phyloP scores from a whole-genome alignment of 306 rosid genomes.

The Pyrus pyrifolia region DNA sequence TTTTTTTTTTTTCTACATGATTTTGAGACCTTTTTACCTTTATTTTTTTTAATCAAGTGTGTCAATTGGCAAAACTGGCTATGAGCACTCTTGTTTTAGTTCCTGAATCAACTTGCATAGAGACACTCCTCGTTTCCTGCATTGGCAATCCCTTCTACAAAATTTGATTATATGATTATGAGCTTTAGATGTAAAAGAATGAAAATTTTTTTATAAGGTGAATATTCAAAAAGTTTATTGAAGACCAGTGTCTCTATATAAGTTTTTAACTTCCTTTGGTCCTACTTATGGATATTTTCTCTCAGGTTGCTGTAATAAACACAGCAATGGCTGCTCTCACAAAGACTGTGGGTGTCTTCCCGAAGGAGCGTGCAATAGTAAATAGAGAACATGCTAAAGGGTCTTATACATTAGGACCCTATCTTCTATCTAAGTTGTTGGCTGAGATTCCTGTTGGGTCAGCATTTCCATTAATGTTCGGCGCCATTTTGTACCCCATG shows the following conservation, averaged over 20 bases:
- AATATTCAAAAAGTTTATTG: background rate
- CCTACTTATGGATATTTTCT: slow-evolving; percentile 17
- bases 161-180: background rate
- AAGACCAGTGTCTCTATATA: slow-evolving; percentile 3
- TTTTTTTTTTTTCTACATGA: background rate
- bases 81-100: background rate
- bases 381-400: slow-evolving; percentile 88
- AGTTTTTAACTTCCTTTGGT: slow-evolving; percentile 12
- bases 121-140: background rate
- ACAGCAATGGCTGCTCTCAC: slow-evolving; percentile 99
- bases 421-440: slow-evolving; percentile 79
- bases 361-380: slow-evolving; percentile 84
- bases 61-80: background rate
- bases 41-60: background rate
- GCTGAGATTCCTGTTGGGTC: slow-evolving; percentile 93
- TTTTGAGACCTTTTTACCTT: background rate
- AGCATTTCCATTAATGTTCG: slow-evolving; percentile 86
- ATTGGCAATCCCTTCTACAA: background rate
- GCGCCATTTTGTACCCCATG: slow-evolving; percentile 87
- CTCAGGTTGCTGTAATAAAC: slow-evolving; percentile 94
- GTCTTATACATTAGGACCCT: slow-evolving; percentile 86
- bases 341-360: slow-evolving; percentile 81
- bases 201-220: background rate
- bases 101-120: background rate
- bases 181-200: background rate